Base-by-base conservation (phyloP, 257 asterid genomes). In the Solanum pennellii region DNA sequence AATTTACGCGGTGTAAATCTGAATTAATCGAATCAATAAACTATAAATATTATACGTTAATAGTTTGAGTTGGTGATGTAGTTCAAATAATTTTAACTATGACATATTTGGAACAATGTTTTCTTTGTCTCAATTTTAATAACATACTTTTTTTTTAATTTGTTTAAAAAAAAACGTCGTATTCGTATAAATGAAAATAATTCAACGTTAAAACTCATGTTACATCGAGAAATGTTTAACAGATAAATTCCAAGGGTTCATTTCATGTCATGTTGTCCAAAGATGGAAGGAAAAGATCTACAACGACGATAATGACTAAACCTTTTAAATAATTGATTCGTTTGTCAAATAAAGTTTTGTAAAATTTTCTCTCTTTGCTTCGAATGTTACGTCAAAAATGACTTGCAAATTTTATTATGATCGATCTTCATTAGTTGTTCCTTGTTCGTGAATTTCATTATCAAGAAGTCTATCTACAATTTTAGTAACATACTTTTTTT, bases 101-200 rank as follows among this genome's bases (percentile, higher is more conserved):
- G 1, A 71, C 11, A 14, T 7, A 69, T 69, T 14, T 13, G 11
- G 0, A 14, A 68, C 1, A 60, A 4, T 60, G 0, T 21, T 0
- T 60, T 21, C 2, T 60, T 3, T 21, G 3, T 21, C 3, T 9
- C 27, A 59, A 60, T 60, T 60, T 60, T 0, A 3, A 0, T 62
- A 14, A 10, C 29, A n/a, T n/a, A 11, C 3, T 62, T 11, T 62
- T 37, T 6, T 62, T n/a, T 62, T 62, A 62, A 7, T 6, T 3
- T 0, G 4, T 11, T n/a, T 3, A 1, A 62, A 62, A 23, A 10
- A 2, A 0, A 62, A 62, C 12, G 0, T 10, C 7, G 2, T 1
- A 23, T 62, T 60, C 0, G 1, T 62, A 10, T 62, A 11, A 62
- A 9, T 62, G 0, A 62, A 62, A 62, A 23, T 62, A 62, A 23